A percentile compares a stretch with the other conserved stretches of the same genome.
Conservation (phyloP, 2,329 filamentous ascomycete species). For the Sclerotinia spermophila region DNA sequence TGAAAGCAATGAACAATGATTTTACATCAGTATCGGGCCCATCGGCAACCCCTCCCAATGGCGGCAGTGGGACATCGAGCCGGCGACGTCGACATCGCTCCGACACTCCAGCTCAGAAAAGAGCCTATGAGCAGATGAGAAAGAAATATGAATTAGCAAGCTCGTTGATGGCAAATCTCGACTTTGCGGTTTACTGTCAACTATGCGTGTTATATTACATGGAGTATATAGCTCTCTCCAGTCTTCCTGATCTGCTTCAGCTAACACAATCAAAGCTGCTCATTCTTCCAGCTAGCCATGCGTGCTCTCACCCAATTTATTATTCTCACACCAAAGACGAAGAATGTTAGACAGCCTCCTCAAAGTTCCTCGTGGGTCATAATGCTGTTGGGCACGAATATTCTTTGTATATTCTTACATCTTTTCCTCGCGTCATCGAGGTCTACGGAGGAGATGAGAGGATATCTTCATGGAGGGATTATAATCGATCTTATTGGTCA, state of each 20-base stretch:
- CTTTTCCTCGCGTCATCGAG: constrained; percentile 51
- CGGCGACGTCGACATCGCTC: constrained; percentile 7
- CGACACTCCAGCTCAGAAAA: constrained; percentile 30
- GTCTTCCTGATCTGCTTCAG: background rate
- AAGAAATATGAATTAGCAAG: constrained; percentile 55
- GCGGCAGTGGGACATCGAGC: constrained; percentile 8
- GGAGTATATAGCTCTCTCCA: constrained; percentile 51
- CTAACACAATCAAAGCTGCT: constrained; percentile 49
- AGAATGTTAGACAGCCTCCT: constrained; percentile 53
- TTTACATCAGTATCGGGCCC: constrained; percentile 37
- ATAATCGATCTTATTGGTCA: constrained; percentile 67
- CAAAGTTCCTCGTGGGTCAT: constrained; percentile 53
- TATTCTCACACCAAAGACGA: constrained; percentile 58
- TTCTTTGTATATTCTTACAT: constrained; percentile 59
- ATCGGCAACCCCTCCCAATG: constrained; percentile 28
- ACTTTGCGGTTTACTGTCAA: constrained; percentile 62
- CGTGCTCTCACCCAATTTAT: constrained; percentile 58
- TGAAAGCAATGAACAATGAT: constrained; percentile 51
- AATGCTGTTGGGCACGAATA: constrained; percentile 55
- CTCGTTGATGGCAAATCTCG: constrained; percentile 57
- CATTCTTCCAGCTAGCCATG: constrained; percentile 58
- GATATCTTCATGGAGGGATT: constrained; percentile 64
- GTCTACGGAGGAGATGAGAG: constrained; percentile 58
- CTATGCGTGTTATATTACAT: constrained; percentile 65
- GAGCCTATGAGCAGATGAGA: constrained; percentile 44